Base-by-base conservation (phyloP, 306 rosid species). In the Casuarina cunninghamiana region DNA sequence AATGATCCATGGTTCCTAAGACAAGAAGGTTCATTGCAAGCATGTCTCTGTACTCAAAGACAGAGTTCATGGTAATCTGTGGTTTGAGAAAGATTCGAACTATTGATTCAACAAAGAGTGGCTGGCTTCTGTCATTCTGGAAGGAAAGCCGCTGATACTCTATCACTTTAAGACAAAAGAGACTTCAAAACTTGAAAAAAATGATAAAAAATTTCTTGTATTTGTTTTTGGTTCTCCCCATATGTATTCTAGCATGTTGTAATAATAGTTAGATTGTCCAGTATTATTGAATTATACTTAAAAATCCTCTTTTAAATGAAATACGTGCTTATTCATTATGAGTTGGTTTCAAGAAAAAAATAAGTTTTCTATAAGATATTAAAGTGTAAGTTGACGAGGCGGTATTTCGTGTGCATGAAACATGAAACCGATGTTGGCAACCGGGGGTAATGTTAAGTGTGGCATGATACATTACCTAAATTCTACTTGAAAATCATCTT, bases 21-120 rank as follows among this genome's bases (percentile, higher is more conserved):
- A 79, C 6, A 46, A 32, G n/a, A 45, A 72, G 72, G 35, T 65
- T 32, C 50, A 15, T 50, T 68, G 51, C 66, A 44, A 19, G 6
- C 50, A 72, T 66, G 39, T 65, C 11, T 71, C 13, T 71, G 77
- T 42, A 67, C 12, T 73, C n/a, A 26, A 42, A 46, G 43, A 53
- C 54, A 73, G 11, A 78, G 53, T 60, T 35, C 26, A 51, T 21
- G 75, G 75, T 74, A 21, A 42, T 42, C 50, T 17, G 35, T 16
- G 11, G 42, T 66, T 66, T 49, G 17, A 66, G 48, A 66, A 66
- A 41, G 46, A 66, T 41, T 42, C 41, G 6, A 58, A 58, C 10
- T 26, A 58, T 21, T 58, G 65, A 58, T 26, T 58, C 17, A 26
- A 13, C n/a, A 4, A 42, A 66, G 46, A 42, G 32, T 17, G 42